Conservation (phyloP, 768 basidiomycete species). For the Mrakia blollopis region DNA sequence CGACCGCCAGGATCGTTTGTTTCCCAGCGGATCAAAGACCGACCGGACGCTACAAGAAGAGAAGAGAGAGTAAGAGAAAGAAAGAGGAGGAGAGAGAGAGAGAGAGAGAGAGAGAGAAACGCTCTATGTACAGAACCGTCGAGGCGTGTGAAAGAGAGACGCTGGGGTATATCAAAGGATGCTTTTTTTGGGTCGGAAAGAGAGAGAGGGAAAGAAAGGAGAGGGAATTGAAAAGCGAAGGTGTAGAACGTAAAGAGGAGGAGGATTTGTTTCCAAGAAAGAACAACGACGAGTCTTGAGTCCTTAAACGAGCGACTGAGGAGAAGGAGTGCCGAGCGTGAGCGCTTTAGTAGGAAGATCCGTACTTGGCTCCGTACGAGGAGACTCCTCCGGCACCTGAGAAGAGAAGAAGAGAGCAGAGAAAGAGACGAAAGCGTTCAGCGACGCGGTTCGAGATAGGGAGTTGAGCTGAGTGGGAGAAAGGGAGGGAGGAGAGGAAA, state of each 20-base stretch:
- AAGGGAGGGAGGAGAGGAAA: not conserved
- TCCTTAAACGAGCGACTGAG: not conserved
- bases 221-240: not conserved
- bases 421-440: not conserved
- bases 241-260: not conserved
- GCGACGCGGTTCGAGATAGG: not conserved
- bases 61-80: not conserved
- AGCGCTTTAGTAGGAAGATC: not conserved
- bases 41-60: not conserved
- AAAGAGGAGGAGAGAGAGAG: constrained; percentile 1
- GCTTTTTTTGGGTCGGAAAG: not conserved
- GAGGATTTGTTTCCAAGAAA: constrained; percentile 1
- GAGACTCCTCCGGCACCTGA: not conserved
- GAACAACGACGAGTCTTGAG: not conserved
- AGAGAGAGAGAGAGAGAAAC: not conserved
- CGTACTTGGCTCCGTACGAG: not conserved
- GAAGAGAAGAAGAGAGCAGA: not conserved
- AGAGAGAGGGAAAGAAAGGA: not conserved
- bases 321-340: not conserved
- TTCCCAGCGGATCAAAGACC: not conserved
- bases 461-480: too few species aligned
- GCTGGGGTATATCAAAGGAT: not conserved
- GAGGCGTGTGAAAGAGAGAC: not conserved
- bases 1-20: constrained; percentile 16
- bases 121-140: too few species aligned